Evolutionary conservation across 176 grass and related monocot species (phyloP), one percentile per base, ranked within the genome.

Genomic region (Canna indica): DNA sequence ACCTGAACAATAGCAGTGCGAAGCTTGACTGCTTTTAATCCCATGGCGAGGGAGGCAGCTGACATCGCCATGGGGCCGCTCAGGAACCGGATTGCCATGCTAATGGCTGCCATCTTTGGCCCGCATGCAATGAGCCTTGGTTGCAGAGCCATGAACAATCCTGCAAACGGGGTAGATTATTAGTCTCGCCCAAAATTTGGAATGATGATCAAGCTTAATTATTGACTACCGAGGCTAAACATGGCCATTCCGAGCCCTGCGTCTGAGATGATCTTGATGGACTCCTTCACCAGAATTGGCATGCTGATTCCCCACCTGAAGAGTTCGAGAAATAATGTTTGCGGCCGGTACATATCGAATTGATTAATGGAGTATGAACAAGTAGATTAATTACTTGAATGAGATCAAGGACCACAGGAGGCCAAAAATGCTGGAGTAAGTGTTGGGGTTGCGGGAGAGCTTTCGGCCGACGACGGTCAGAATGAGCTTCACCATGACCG

Each of bases 361-460:
- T 32, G 2, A 30, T 62, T 15, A 14, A 62, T 62, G 13, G 7
- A 31, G 24, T 7, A 18, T 36, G 33, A 65, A 62, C 18, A 5
- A 65, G 2, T 36, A 22, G 1, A 38, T 65, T 22, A 36, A 46
- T 76, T 58, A 83, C 81, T 68, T 83, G 74, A 83, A 83, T 47
- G 74, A 77, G 48, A 83, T 59, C 32, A 83, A 36, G 33, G 81
- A 83, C 81, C 81, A 83, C 15, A 83, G 81, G 24, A 83, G 68
- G 44, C 81, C 81, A 17, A 83, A 20, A 25, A 83, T 47, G 20
- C 68, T 83, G 15, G 81, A 77, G 30, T 83, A 83, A 12, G 81
- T 83, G 60, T 83, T 83, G 14, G 81, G 81, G 36, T 83, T 83
- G 18, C 75, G 81, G 44, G 74, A 83, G 18, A 83, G 75, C 50